Conservation (phyloP, 352 stramenopile species). For the Phytophthora syringae region DNA sequence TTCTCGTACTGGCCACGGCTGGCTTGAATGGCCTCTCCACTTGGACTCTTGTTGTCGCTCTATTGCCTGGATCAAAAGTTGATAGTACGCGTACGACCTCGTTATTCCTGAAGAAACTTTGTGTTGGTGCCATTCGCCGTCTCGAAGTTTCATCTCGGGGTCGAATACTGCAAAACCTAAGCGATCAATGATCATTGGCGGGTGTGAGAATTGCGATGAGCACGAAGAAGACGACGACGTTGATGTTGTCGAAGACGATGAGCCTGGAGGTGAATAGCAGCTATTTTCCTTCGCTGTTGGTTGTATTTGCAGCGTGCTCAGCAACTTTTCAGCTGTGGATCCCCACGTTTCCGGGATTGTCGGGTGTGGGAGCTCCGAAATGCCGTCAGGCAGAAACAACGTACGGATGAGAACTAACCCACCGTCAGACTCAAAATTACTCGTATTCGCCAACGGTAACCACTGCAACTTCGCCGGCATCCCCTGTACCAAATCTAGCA, state of each 20-base stretch:
- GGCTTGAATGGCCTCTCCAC: constrained; percentile 32
- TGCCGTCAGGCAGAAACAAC: constrained; percentile 65
- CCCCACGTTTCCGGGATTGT: constrained; percentile 38
- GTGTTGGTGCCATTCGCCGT: constrained; percentile 26
- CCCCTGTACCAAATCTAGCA: constrained; percentile 63
- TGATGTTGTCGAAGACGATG: constrained; percentile 23
- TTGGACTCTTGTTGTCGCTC: constrained; percentile 46
- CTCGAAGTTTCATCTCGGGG: constrained; percentile 32
- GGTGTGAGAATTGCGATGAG: constrained; percentile 16
- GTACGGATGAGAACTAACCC: constrained; percentile 55
- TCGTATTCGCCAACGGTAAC: constrained; percentile 37
- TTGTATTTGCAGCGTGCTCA: constrained; percentile 19
- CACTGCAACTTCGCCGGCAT: constrained; percentile 72
- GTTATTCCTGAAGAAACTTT: constrained; percentile 3
- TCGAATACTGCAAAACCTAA: constrained; percentile 65
- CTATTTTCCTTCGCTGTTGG: background rate
- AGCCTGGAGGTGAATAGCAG: constrained; percentile 13
- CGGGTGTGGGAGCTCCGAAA: constrained; percentile 52
- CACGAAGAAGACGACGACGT: constrained; percentile 26
- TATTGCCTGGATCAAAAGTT: constrained; percentile 46
- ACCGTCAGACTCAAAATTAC: constrained; percentile 3
- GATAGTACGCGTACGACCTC: constrained; percentile 57
- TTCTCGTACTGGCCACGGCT: constrained; percentile 19
- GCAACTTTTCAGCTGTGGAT: constrained; percentile 49
- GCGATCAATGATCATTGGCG: constrained; percentile 39